phyloP scores from a whole-genome alignment of 768 basidiomycete genomes.

The Suillus tomentosus region DNA sequence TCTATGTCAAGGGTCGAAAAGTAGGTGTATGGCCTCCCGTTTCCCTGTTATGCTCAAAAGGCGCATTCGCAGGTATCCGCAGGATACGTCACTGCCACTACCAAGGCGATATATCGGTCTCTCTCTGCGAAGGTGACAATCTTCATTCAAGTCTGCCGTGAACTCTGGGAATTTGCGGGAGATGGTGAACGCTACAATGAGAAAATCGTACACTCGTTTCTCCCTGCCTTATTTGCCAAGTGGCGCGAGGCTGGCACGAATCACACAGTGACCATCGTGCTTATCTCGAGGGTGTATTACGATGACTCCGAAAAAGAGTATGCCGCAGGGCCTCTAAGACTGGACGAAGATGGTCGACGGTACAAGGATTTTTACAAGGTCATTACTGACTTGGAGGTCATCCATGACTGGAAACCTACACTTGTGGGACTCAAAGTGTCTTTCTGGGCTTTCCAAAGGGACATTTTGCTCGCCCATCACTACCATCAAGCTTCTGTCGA shows the following conservation, averaged over 20 bases:
- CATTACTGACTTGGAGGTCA: slow-evolving; percentile 88
- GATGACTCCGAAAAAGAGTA: slow-evolving; percentile 78
- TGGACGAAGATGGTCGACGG: slow-evolving; percentile 75
- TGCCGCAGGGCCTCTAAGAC: slow-evolving; percentile 78
- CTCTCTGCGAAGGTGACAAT: slow-evolving; percentile 91
- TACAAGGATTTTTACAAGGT: slow-evolving; percentile 98
- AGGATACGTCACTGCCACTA: slow-evolving; percentile 77
- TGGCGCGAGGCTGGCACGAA: slow-evolving; percentile 88
- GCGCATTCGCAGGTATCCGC: slow-evolving; percentile 64
- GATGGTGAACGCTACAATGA: slow-evolving; percentile 96
- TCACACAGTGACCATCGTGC: slow-evolving; percentile 91
- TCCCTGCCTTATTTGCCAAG: slow-evolving; percentile 82
- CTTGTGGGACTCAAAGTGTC: slow-evolving; percentile 86
- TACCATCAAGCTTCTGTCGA: slow-evolving; percentile 71
- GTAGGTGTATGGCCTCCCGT: slow-evolving; percentile 37
- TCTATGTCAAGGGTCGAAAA: slow-evolving; percentile 71
- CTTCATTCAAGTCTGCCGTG: slow-evolving; percentile 94
- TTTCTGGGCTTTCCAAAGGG: slow-evolving; percentile 88
- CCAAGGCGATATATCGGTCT: slow-evolving; percentile 87
- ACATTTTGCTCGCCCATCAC: slow-evolving; percentile 88
- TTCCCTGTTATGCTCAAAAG: neutral
- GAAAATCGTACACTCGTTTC: slow-evolving; percentile 96
- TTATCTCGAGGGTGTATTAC: slow-evolving; percentile 91
- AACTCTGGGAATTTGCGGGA: slow-evolving; percentile 95
- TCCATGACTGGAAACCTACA: slow-evolving; percentile 85